Conservation (phyloP, 2,329 filamentous ascomycete genomes). For the Diaporthe vexans region DNA sequence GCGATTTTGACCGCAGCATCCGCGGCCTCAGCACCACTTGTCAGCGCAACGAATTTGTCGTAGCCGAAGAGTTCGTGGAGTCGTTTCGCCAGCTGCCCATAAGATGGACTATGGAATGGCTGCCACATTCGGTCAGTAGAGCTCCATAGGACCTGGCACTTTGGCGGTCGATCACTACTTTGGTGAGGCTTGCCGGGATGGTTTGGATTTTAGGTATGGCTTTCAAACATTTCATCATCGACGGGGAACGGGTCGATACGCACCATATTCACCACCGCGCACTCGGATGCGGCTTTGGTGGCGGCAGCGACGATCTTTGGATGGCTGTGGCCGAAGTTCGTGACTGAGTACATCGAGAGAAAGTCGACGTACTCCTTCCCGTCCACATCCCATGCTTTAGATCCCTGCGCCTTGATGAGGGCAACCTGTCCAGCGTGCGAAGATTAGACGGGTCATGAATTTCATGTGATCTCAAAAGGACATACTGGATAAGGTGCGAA, state of each 20-base stretch:
- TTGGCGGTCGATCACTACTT: not conserved
- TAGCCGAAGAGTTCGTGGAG: conserved; percentile 22
- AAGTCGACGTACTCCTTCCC: conserved; percentile 40
- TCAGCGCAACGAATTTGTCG: conserved; percentile 27
- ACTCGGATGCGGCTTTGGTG: conserved; percentile 15
- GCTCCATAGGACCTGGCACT: not conserved
- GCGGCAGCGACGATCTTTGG: conserved; percentile 39
- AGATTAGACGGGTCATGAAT: not conserved
- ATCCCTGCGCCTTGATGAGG: conserved; percentile 34
- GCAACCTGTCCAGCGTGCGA: not conserved
- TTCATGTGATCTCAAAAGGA: not conserved
- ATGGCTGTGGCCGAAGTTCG: conserved; percentile 40
- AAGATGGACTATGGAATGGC: conserved; percentile 14
- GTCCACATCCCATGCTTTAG: conserved; percentile 36
- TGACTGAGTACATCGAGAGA: conserved; percentile 36
- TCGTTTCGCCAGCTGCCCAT: conserved; percentile 25
- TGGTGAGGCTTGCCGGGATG: not conserved
- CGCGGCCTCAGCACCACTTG: conserved; percentile 27
- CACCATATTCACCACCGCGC: conserved; percentile 29
- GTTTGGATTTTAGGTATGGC: too few species aligned
- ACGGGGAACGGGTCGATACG: not conserved
- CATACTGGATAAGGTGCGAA: conserved; percentile 15
- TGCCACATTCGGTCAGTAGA: not conserved
- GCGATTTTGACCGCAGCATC: conserved; percentile 28
- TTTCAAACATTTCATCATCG: too few species aligned